Base-by-base conservation (phyloP, 1,284 basidiomycete species). In the Puccinia coronata region DNA sequence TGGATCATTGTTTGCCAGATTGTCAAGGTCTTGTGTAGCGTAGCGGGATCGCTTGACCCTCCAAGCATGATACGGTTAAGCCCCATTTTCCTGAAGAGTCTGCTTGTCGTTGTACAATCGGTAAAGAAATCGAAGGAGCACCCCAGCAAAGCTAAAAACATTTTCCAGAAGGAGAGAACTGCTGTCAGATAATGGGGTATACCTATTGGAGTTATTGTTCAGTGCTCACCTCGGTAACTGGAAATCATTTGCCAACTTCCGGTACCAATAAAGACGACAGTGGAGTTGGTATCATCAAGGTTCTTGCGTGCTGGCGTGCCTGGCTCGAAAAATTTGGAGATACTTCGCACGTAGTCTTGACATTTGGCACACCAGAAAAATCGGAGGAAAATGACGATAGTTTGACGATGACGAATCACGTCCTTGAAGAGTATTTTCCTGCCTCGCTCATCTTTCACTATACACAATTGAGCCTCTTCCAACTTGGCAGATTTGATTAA, bases 301-400 rank as follows among this genome's bases (percentile, higher is more conserved):
- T 70, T 43, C 55, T 47, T 57, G 43, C 25, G 5, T 0, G 65
- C 67, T 23, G 59, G 51, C 2, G 77, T 43, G 1, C 67, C 53
- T 0, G 36, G 41, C 25, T 34, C 55, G 53, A 79, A 79, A 2
- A 4, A 53, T 1, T 71, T 53, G 2, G 51, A 70, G 8, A 79
- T 41, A 47, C 31, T 39, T 43, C 31, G 31, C 0, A 79, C 53
- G 41, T 71, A 79, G n/a, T 51, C 39, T 49, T 79, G 77, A 28
- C 51, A 79, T 57, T 70, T 51, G 20, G 51, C 77, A 49, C 67
- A 79, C 67, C 67, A 71, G 69, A 71, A 79, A 59, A 79, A 79
- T 20, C 67, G 34, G 4, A 79, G 51, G 43, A 69, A 79, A 28
- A 79, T 36, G 25, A 79, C 67, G 28, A 71, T 8, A 28, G 67